Evolutionary conservation across 1,284 basidiomycete genomes (phyloP).

Genomic region (Sanguinoderma infundibulare): DNA sequence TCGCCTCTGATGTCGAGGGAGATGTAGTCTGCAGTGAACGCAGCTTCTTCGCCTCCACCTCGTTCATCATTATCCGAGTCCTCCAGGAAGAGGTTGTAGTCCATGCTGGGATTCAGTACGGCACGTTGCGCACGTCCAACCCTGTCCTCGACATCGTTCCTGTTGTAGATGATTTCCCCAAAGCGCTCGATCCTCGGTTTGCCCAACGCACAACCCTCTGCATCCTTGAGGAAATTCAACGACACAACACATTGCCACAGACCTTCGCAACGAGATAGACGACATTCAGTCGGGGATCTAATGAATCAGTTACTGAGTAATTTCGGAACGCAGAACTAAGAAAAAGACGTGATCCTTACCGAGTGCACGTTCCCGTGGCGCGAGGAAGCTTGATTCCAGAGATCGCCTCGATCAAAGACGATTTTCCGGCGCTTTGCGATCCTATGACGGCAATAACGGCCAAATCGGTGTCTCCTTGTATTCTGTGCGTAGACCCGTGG

Average conservation of each 20-base stretch:
- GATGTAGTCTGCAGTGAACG: conserved; percentile 68
- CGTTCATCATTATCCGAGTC: no score
- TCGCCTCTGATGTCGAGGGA: conserved; percentile 70
- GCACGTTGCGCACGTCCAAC: conserved; percentile 73
- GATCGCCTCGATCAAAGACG: conserved; percentile 75
- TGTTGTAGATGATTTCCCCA: conserved; percentile 56
- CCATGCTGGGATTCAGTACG: conserved; percentile 61
- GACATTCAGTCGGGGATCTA: conserved; percentile 77
- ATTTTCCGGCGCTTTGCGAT: conserved; percentile 66
- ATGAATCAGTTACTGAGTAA: neutral
- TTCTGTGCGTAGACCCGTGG: conserved; percentile 39
- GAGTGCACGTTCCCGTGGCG: conserved; percentile 67
- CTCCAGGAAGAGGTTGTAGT: conserved; percentile 36
- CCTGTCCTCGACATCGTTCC: conserved; percentile 60
- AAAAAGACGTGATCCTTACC: conserved; percentile 37
- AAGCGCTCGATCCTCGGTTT: conserved; percentile 50
- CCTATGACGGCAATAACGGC: conserved; percentile 62
- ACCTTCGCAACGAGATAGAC: conserved; percentile 48
- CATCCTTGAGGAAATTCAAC: conserved; percentile 50
- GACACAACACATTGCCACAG: conserved; percentile 67
- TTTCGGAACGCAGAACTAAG: neutral
- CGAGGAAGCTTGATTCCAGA: conserved; percentile 74
- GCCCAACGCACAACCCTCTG: conserved; percentile 45
- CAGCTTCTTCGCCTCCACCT: conserved; percentile 39
- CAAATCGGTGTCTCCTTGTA: conserved; percentile 67